Conservation (phyloP, 192 early-diverging fungal genomes). For the Anaeromyces robustus region DNA sequence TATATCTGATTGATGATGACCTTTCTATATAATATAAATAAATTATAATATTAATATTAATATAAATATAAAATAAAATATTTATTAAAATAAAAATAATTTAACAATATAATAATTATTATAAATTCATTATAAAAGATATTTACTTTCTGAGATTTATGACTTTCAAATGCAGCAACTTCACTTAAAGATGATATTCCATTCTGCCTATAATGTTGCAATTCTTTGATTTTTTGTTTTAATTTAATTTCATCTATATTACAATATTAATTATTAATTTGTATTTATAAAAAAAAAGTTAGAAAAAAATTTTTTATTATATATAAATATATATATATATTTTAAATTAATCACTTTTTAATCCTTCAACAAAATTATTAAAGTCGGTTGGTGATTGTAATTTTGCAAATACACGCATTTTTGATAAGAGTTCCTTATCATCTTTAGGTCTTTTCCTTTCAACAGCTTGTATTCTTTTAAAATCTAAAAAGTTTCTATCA, state of each 20-base stretch:
- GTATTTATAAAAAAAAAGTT: too few species aligned
- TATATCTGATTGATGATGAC: not conserved
- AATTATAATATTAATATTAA: too few species aligned
- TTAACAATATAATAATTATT: not conserved
- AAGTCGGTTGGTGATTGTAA: slow-evolving; percentile 71
- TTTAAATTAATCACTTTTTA: slow-evolving; percentile 24
- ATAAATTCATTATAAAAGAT: not conserved
- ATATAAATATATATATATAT: slow-evolving; percentile 2
- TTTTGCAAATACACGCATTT: slow-evolving; percentile 71
- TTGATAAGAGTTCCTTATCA: slow-evolving; percentile 69
- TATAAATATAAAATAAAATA: too few species aligned
- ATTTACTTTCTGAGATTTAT: not conserved
- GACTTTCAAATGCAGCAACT: not conserved
- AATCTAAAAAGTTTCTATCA: slow-evolving; percentile 79
- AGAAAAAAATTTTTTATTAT: slow-evolving; percentile 2
- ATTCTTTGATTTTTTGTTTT: slow-evolving; percentile 59
- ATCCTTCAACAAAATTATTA: slow-evolving; percentile 56
- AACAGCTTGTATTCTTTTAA: slow-evolving; percentile 48
- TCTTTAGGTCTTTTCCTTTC: slow-evolving; percentile 78
- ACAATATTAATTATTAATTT: not conserved
- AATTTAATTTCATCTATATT: slow-evolving; percentile 55
- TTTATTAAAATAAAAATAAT: too few species aligned
- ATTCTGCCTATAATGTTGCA: slow-evolving; percentile 80
- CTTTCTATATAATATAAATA: not conserved
- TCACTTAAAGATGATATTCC: slow-evolving; percentile 65